Evolutionary conservation across 1,284 basidiomycete genomes (phyloP).

Genomic region (Lignosus rhinocerotis): DNA sequence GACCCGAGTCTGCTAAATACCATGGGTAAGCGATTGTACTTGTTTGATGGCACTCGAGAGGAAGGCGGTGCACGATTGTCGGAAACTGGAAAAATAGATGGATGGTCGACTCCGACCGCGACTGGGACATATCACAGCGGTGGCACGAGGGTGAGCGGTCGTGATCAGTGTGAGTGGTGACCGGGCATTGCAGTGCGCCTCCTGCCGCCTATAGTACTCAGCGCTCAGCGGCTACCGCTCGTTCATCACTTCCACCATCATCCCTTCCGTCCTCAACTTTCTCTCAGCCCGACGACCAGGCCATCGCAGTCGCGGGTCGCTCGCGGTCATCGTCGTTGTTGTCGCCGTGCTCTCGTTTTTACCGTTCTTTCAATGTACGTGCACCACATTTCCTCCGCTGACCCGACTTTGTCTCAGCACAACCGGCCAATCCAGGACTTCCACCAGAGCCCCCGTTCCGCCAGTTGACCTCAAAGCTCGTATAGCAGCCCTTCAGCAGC

Average conservation of each 20-base stretch:
- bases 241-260: constrained; percentile 30
- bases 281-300: constrained; percentile 27
- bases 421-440: constrained; percentile 27
- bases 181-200: too few relatives aligned
- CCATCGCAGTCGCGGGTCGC: constrained; percentile 37
- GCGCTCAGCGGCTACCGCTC: constrained; percentile 13
- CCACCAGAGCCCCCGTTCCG: constrained; percentile 41
- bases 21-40: not conserved
- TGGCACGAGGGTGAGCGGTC: constrained; percentile 8
- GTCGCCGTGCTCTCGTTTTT: constrained; percentile 15
- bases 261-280: constrained; percentile 14
- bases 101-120: not conserved
- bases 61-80: constrained; percentile 23
- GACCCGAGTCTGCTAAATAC: too few relatives aligned
- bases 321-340: constrained; percentile 30
- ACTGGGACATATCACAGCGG: too few relatives aligned
- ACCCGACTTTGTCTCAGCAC: constrained; percentile 11
- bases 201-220: constrained; percentile 3
- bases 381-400: constrained; percentile 3
- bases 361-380: constrained; percentile 31
- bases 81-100: not conserved
- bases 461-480: constrained; percentile 70
- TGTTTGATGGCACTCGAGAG: constrained; percentile 4
- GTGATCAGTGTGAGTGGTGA: constrained; percentile 9
- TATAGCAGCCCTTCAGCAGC: constrained; percentile 73